These are phyloP conservation scores for Wickerhamiella kurtzmanii DNA, from an alignment of 805 yeast species.

Conservation along the genomic window DNA sequence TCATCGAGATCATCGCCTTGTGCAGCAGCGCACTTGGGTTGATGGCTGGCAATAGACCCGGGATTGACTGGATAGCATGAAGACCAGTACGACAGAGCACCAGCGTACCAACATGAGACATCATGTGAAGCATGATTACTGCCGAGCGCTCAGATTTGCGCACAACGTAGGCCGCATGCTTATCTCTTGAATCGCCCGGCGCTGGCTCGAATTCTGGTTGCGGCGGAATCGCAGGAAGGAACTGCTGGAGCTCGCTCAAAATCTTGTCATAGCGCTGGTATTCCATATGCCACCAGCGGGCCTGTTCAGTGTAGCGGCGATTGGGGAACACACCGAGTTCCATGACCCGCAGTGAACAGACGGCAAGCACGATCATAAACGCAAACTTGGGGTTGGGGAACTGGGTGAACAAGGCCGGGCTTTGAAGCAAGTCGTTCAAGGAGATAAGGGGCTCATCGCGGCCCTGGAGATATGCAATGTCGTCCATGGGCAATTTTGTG, in stretches of 20 bases:
- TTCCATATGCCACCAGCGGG: slow-evolving; percentile 13
- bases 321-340: slow-evolving; percentile 13
- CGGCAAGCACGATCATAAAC: slow-evolving; percentile 7
- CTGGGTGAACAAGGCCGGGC: slow-evolving; percentile 8
- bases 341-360: slow-evolving; percentile 8
- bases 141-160: slow-evolving; percentile 8
- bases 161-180: slow-evolving; percentile 1
- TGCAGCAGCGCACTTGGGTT: slow-evolving; percentile 15
- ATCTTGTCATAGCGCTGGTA: slow-evolving; percentile 11
- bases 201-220: slow-evolving; percentile 1
- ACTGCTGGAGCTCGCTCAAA: slow-evolving; percentile 5
- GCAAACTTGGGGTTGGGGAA: slow-evolving; percentile 10
- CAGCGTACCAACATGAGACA: slow-evolving; percentile 14
- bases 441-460: slow-evolving; percentile 2
- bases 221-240: slow-evolving; percentile 10
- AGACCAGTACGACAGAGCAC: slow-evolving; percentile 10
- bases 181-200: not conserved
- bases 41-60: slow-evolving; percentile 8
- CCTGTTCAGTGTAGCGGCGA: slow-evolving; percentile 5
- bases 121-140: slow-evolving; percentile 9
- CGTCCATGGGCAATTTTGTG: slow-evolving; percentile 21
- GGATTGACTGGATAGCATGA: slow-evolving; percentile 11
- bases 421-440: slow-evolving; percentile 9
- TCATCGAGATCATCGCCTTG: slow-evolving; percentile 14
- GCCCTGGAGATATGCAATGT: slow-evolving; percentile 13